A percentile compares a stretch with the other conserved stretches of the same genome.
phyloP scores from a whole-genome alignment of 768 basidiomycete species.

The Serendipita sp. region DNA sequence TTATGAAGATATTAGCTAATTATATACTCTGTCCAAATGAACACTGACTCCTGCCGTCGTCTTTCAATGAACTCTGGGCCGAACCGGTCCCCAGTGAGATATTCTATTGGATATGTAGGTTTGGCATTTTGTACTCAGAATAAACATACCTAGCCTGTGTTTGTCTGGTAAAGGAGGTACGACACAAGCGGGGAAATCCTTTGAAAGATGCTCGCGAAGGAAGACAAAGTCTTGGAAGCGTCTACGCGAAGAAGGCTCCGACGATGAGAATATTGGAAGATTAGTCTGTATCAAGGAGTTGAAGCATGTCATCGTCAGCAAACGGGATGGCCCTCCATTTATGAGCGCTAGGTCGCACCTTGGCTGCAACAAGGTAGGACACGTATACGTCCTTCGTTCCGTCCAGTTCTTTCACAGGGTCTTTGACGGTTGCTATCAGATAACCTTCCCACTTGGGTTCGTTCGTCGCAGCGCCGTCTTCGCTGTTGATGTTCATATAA shows the following conservation, averaged over 20 bases:
- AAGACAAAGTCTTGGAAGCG: conserved; percentile 98
- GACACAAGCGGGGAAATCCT: conserved; percentile 95
- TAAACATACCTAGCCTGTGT: conserved; percentile 63
- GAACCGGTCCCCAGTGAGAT: conserved; percentile 94
- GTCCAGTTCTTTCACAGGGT: conserved; percentile 89
- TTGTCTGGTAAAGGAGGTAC: conserved; percentile 94
- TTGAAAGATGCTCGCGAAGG: conserved; percentile 68
- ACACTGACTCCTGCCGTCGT: conserved; percentile 63
- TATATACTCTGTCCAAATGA: conserved; percentile 4
- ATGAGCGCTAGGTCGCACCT: conserved; percentile 33
- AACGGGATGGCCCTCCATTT: background rate
- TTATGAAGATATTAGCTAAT: conserved; percentile 20
- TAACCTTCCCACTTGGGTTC: conserved; percentile 88
- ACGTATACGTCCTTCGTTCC: conserved; percentile 97
- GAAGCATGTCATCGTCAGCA: background rate
- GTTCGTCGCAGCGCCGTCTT: conserved; percentile 47
- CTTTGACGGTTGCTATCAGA: conserved; percentile 66
- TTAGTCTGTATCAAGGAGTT: conserved; percentile 49
- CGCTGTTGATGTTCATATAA: conserved; percentile 48
- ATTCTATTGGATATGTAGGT: conserved; percentile 38
- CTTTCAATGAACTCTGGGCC: conserved; percentile 95
- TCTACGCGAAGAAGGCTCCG: conserved; percentile 60
- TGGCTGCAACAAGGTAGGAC: conserved; percentile 78
- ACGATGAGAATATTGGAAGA: conserved; percentile 65
- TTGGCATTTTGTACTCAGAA: background rate